These are phyloP conservation scores for Zymoseptoria brevis DNA, from an alignment of 2,329 filamentous ascomycete genomes.

Conservation along the genomic window DNA sequence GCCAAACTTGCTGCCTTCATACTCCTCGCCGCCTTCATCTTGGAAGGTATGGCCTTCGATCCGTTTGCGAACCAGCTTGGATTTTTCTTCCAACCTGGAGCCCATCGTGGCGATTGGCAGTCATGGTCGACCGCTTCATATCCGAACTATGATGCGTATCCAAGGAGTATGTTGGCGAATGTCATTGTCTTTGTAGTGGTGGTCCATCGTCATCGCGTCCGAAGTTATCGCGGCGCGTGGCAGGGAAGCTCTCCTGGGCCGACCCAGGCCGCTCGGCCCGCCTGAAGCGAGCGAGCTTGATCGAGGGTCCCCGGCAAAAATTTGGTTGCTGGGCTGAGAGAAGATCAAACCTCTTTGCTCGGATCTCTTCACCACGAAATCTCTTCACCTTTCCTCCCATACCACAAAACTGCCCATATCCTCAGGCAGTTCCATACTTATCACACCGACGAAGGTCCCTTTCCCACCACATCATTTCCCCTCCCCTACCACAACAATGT, in stretches of 20 bases:
- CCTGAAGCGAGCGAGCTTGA: too few relatives aligned
- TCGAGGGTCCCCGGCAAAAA: too few relatives aligned
- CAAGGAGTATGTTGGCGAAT: background rate
- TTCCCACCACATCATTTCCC: background rate
- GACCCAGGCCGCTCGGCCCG: too few relatives aligned
- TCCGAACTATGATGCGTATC: background rate
- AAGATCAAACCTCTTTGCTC: background rate
- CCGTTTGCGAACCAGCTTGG: slow-evolving; percentile 52
- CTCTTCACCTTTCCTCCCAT: background rate
- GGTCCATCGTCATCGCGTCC: too few relatives aligned
- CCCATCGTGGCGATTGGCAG: slow-evolving; percentile 42
- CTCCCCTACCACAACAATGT: slow-evolving; percentile 13
- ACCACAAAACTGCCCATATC: background rate
- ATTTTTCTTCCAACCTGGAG: slow-evolving; percentile 54
- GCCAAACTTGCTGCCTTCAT: slow-evolving; percentile 76
- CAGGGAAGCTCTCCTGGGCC: background rate
- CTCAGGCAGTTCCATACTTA: background rate
- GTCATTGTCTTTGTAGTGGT: background rate
- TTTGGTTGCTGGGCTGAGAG: too few relatives aligned
- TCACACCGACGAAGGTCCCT: slow-evolving; percentile 14
- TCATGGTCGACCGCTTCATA: slow-evolving; percentile 7
- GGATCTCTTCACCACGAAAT: background rate
- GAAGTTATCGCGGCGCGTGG: background rate
- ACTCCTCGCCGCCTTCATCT: slow-evolving; percentile 79
- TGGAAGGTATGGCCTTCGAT: slow-evolving; percentile 66